Evolutionary conservation across 2,329 filamentous ascomycete species (phyloP).

Genomic region (Pyrenochaeta sp.): DNA sequence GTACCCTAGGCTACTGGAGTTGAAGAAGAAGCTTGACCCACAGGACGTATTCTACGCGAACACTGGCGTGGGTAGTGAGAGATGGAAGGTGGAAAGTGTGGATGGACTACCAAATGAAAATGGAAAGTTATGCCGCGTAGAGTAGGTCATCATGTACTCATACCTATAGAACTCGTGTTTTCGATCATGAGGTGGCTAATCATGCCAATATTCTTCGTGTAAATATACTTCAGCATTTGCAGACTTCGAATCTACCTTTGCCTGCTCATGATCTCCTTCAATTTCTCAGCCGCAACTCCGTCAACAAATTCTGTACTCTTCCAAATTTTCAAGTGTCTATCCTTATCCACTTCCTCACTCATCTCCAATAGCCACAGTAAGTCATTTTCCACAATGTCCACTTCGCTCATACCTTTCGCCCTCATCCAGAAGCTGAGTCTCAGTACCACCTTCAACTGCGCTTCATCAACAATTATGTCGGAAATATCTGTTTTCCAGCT

Average conservation of each 20-base stretch:
- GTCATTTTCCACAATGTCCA: constrained; percentile 38
- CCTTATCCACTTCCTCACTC: constrained; percentile 13
- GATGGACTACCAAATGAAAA: constrained; percentile 48
- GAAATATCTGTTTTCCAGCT: constrained; percentile 30
- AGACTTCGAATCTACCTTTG: background rate
- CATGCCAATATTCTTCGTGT: no score
- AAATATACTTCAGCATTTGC: no score
- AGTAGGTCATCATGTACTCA: background rate
- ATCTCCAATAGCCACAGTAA: constrained; percentile 45
- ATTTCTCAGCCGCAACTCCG: constrained; percentile 25
- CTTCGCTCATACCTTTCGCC: constrained; percentile 14
- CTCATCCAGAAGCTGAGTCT: constrained; percentile 37
- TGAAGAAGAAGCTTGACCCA: constrained; percentile 46
- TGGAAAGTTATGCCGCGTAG: constrained; percentile 45
- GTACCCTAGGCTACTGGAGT: constrained; percentile 37
- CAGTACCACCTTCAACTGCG: constrained; percentile 26
- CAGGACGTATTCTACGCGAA: constrained; percentile 45
- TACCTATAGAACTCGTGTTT: no score
- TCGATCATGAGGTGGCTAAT: background rate
- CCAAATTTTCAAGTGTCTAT: constrained; percentile 20
- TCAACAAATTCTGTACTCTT: constrained; percentile 46
- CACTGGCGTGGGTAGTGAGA: constrained; percentile 45
- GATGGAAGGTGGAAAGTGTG: constrained; percentile 45
- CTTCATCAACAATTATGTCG: constrained; percentile 38
- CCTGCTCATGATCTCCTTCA: constrained; percentile 25